phyloP scores from a whole-genome alignment of 2,329 filamentous ascomycete genomes.

The Trichophyton benhamiae region DNA sequence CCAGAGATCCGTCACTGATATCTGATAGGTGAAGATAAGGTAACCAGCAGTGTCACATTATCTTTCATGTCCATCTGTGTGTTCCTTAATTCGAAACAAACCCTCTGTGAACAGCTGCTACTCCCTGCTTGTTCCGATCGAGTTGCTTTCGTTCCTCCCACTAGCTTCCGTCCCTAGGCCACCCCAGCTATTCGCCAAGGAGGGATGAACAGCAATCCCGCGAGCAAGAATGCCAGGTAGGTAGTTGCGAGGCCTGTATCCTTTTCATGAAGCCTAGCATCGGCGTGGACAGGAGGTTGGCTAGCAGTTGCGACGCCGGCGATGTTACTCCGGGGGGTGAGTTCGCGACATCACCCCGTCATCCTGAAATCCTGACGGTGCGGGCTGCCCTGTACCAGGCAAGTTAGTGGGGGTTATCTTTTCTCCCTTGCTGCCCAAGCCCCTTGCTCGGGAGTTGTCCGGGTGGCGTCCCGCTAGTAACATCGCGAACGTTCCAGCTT shows the following conservation, averaged over 20 bases:
- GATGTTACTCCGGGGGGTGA: neutral
- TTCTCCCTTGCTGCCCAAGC: neutral
- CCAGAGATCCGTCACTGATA: neutral
- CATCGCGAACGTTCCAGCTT: neutral
- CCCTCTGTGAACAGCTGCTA: neutral
- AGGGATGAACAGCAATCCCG: neutral
- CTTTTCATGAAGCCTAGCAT: neutral
- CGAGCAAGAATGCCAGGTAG: neutral
- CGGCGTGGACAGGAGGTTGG: slow-evolving; percentile 1
- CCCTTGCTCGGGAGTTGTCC: slow-evolving; percentile 2
- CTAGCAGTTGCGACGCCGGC: neutral
- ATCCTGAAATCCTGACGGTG: neutral
- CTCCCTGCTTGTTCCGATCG: neutral
- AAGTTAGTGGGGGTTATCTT: neutral
- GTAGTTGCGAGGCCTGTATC: neutral
- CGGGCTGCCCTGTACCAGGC: neutral
- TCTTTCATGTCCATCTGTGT: neutral
- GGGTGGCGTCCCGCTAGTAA: slow-evolving; percentile 2
- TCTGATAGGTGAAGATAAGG: neutral
- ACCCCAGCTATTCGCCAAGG: neutral
- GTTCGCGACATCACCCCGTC: neutral
- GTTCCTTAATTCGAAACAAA: neutral
- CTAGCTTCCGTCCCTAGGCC: neutral
- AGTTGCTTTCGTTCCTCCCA: neutral
- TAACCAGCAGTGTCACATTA: neutral